phyloP scores from a whole-genome alignment of 768 basidiomycete species.

The Mycena galopus region DNA sequence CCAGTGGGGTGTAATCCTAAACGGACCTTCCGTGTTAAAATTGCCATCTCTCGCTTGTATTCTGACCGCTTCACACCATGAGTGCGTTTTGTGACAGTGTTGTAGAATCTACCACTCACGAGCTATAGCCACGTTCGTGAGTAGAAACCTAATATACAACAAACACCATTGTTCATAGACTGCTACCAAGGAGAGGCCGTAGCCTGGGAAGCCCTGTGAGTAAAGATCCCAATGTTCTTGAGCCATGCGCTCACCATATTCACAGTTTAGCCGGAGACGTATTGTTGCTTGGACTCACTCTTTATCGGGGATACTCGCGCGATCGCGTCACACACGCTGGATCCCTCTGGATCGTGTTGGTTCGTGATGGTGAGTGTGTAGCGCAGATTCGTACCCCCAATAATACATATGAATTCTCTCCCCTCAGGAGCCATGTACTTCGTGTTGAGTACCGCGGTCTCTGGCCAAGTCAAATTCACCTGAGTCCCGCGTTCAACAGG shows the following conservation, averaged over 20 bases:
- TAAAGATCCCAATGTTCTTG: background rate
- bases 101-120: too few relatives aligned
- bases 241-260: background rate
- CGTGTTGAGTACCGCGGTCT: background rate
- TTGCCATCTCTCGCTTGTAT: background rate
- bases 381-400: background rate
- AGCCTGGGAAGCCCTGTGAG: background rate
- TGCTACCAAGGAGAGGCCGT: background rate
- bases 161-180: background rate
- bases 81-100: too few relatives aligned
- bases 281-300: background rate
- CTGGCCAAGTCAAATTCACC: background rate
- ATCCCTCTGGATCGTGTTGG: background rate
- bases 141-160: background rate
- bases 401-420: background rate
- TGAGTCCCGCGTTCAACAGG: background rate
- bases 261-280: background rate
- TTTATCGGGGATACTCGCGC: background rate
- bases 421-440: background rate
- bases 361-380: background rate
- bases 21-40: background rate
- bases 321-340: background rate
- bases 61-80: background rate
- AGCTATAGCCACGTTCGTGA: background rate
- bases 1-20: background rate